Conservation (phyloP, 257 asterid genomes). For the Cruciata laevipes region DNA sequence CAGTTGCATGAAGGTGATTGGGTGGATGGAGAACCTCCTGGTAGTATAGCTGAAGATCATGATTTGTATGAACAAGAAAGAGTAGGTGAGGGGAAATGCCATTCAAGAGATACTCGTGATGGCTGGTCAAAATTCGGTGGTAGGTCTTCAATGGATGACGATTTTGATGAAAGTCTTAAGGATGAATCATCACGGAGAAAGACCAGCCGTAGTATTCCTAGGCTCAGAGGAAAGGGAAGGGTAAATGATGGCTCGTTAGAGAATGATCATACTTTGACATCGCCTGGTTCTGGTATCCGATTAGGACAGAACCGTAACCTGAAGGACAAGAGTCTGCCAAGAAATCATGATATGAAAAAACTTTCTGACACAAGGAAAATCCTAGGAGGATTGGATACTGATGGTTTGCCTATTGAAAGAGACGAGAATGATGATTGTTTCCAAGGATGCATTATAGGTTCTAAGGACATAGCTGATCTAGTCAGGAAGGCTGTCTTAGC, state of each 20-base stretch:
- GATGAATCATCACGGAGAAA: constrained; percentile 68
- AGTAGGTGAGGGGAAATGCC: constrained; percentile 57
- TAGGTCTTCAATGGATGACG: constrained; percentile 68
- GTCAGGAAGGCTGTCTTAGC: constrained; percentile 88
- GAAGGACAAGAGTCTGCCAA: constrained; percentile 46
- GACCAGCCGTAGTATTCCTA: constrained; percentile 48
- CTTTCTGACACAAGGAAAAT: constrained; percentile 49
- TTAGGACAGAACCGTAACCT: constrained; percentile 49
- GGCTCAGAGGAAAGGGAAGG: constrained; percentile 62
- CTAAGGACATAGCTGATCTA: constrained; percentile 62
- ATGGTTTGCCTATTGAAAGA: constrained; percentile 48
- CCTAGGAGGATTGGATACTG: constrained; percentile 28
- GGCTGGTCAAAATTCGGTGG: constrained; percentile 51
- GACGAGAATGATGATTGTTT: constrained; percentile 87
- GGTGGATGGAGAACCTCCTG: constrained; percentile 56
- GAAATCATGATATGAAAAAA: constrained; percentile 46
- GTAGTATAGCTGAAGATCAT: constrained; percentile 37
- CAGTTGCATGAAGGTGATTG: constrained; percentile 48
- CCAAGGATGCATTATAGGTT: constrained; percentile 74
- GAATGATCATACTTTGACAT: constrained; percentile 54
- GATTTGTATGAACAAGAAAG: constrained; percentile 45
- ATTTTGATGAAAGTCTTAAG: constrained; percentile 54
- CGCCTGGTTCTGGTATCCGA: constrained; percentile 73
- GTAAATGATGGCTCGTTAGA: constrained; percentile 55
- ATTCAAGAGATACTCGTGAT: constrained; percentile 46